These are phyloP conservation scores for Nicotiana attenuata DNA, from an alignment of 257 asterid species.

Conservation along the genomic window DNA sequence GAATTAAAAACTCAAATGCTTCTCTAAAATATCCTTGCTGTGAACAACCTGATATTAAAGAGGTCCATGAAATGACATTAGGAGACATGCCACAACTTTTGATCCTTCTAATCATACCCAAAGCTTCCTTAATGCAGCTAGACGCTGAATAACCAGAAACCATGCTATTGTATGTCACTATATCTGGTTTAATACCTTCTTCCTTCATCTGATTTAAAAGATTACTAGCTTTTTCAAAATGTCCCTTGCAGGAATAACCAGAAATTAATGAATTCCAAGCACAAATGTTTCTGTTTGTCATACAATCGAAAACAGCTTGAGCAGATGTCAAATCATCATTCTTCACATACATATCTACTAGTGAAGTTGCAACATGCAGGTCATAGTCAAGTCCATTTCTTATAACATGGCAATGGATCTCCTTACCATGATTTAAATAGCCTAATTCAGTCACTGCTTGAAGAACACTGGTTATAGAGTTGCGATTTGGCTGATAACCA, in stretches of 20 bases:
- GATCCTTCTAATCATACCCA: conserved; percentile 28
- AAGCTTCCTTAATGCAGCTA: conserved; percentile 42
- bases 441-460: conserved; percentile 48
- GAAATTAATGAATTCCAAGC: conserved; percentile 60
- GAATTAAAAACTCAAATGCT: conserved; percentile 36
- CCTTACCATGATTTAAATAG: conserved; percentile 28
- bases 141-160: conserved; percentile 49
- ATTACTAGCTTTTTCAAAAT: conserved; percentile 31
- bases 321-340: conserved; percentile 38
- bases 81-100: conserved; percentile 42
- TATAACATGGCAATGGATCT: conserved; percentile 40
- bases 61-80: conserved; percentile 59
- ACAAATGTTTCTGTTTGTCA: conserved; percentile 32
- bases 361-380: conserved; percentile 35
- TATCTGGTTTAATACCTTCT: conserved; percentile 45
- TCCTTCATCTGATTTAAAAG: conserved; percentile 40
- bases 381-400: conserved; percentile 42
- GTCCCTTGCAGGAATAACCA: conserved; percentile 46
- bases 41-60: conserved; percentile 56
- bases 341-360: conserved; percentile 60
- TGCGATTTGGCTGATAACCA: conserved; percentile 44
- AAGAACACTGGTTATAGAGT: conserved; percentile 42
- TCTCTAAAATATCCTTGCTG: conserved; percentile 36
- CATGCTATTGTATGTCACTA: conserved; percentile 53
- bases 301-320: conserved; percentile 32